A percentile compares a stretch with the other conserved stretches of the same genome.
phyloP scores from a whole-genome alignment of 2,329 filamentous ascomycete species.

The Alternaria dauci region DNA sequence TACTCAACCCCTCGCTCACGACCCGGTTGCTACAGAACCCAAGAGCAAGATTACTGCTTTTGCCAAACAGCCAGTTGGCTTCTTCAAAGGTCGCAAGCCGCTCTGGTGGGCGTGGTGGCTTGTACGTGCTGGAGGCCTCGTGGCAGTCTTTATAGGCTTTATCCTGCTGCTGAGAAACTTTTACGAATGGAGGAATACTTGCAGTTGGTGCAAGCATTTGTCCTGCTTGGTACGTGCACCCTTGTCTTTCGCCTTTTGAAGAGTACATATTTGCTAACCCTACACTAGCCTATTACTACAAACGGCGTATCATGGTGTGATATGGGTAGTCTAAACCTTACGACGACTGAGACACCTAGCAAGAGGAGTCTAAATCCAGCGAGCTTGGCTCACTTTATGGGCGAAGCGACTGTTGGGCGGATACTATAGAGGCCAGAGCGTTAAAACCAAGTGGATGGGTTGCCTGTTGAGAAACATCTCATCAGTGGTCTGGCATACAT shows the following conservation, averaged over 20 bases:
- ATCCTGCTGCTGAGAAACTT: slow-evolving; percentile 91
- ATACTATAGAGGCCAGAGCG: neutral
- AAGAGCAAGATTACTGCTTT: slow-evolving; percentile 52
- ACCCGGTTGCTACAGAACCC: slow-evolving; percentile 9
- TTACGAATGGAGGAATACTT: slow-evolving; percentile 78
- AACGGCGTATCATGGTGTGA: slow-evolving; percentile 49
- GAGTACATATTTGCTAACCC: slow-evolving; percentile 9
- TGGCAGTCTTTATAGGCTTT: slow-evolving; percentile 84
- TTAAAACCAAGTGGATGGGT: neutral
- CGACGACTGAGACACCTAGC: slow-evolving; percentile 18
- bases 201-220: slow-evolving; percentile 93
- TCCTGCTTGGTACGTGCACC: slow-evolving; percentile 81
- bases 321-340: slow-evolving; percentile 39
- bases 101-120: slow-evolving; percentile 99
- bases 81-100: slow-evolving; percentile 91
- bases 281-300: slow-evolving; percentile 31
- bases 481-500: neutral
- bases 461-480: neutral
- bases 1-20: slow-evolving; percentile 29
- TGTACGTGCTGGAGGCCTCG: slow-evolving; percentile 77
- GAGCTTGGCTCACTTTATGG: slow-evolving; percentile 7
- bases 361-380: slow-evolving; percentile 12
- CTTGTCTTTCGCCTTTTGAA: neutral
- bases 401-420: slow-evolving; percentile 2
- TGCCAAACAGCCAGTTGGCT: slow-evolving; percentile 65